Conservation (phyloP, 1,139 yeast genomes). For the Pneumocystis jirovecii region DNA sequence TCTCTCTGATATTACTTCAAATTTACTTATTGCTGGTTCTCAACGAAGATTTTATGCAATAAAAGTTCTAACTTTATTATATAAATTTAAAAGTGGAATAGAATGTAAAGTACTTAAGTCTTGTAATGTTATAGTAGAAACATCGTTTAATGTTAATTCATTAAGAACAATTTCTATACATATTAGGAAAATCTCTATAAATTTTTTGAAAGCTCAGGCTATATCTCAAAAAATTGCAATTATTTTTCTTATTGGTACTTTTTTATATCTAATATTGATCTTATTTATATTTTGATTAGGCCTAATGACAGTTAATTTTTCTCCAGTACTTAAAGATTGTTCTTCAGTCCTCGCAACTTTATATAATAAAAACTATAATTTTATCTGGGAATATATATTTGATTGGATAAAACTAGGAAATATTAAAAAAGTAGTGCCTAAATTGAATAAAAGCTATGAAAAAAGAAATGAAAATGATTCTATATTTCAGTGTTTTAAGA, state of each 20-base stretch:
- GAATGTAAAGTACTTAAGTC: slow-evolving; percentile 24
- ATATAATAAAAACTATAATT: slow-evolving; percentile 29
- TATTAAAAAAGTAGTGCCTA: not conserved
- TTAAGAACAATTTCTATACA: slow-evolving; percentile 65
- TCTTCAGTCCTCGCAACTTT: slow-evolving; percentile 42
- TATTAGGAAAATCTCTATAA: slow-evolving; percentile 43
- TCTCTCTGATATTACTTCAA: not conserved
- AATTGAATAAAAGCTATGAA: not conserved
- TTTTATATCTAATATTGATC: not conserved
- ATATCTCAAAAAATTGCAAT: slow-evolving; percentile 33
- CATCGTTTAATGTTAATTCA: slow-evolving; percentile 52
- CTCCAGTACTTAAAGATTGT: slow-evolving; percentile 56
- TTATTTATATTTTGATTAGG: slow-evolving; percentile 35
- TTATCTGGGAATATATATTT: not conserved
- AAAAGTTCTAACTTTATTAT: slow-evolving; percentile 4
- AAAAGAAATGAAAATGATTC: not conserved
- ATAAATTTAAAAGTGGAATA: not conserved
- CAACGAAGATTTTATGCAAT: slow-evolving; percentile 7
- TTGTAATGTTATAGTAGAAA: slow-evolving; percentile 48
- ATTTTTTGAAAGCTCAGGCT: slow-evolving; percentile 29
- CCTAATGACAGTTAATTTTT: slow-evolving; percentile 55
- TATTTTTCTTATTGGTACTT: slow-evolving; percentile 25
- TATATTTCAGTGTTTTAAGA: slow-evolving; percentile 14
- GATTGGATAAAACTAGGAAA: not conserved
- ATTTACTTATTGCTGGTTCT: slow-evolving; percentile 5